phyloP scores from a whole-genome alignment of 2,329 filamentous ascomycete genomes.

The Aspergillus neotritici region DNA sequence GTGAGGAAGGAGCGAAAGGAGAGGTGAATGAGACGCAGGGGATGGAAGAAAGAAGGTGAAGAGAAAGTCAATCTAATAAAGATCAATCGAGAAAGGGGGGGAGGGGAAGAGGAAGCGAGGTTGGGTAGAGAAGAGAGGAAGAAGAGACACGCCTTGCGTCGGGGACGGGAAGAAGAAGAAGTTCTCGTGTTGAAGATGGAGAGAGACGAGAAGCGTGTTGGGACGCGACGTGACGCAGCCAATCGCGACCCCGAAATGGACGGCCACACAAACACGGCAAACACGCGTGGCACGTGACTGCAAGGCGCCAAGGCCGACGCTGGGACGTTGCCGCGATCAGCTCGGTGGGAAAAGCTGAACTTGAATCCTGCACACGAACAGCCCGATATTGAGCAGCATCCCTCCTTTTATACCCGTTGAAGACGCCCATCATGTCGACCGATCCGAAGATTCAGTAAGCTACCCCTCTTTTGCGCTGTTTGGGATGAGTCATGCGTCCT shows the following conservation, averaged over 20 bases:
- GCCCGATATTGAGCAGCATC: background rate
- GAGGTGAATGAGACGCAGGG: slow-evolving; percentile 5
- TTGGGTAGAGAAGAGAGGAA: slow-evolving; percentile 11
- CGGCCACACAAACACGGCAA: slow-evolving; percentile 23
- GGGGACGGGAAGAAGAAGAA: no score
- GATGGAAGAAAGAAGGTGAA: slow-evolving; percentile 11
- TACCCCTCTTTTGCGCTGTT: slow-evolving; percentile 13
- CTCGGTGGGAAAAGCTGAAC: background rate
- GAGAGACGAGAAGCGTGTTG: slow-evolving; percentile 28
- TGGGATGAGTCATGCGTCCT: slow-evolving; percentile 18
- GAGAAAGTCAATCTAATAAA: slow-evolving; percentile 6
- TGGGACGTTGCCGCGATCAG: background rate
- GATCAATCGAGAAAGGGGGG: slow-evolving; percentile 12
- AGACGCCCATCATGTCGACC: slow-evolving; percentile 49
- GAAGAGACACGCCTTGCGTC: slow-evolving; percentile 30
- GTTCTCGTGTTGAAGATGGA: slow-evolving; percentile 23
- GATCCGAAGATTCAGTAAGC: slow-evolving; percentile 68
- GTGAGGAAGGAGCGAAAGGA: slow-evolving; percentile 12
- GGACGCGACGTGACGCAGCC: slow-evolving; percentile 38
- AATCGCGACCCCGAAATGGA: slow-evolving; percentile 26
- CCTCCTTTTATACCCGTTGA: slow-evolving; percentile 20
- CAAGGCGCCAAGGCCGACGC: slow-evolving; percentile 10
- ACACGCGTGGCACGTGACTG: slow-evolving; percentile 24
- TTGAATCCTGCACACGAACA: no score
- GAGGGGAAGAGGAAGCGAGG: slow-evolving; percentile 13